Conservation (phyloP, 768 basidiomycete species). For the Russula abietina region DNA sequence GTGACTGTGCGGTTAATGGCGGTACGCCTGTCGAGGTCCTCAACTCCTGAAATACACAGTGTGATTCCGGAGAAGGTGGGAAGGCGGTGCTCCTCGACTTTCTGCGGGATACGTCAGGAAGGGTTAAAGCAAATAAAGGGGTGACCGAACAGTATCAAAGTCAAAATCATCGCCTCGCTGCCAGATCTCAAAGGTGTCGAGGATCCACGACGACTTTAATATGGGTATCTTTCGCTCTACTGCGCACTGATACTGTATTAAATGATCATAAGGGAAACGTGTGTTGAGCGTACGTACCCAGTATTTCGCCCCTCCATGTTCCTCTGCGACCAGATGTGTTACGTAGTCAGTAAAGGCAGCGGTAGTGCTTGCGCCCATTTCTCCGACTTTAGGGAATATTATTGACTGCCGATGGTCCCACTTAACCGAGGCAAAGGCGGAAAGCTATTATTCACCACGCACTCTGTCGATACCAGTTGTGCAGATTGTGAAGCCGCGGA, state of each 20-base stretch:
- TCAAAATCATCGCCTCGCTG: conserved; percentile 75
- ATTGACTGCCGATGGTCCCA: conserved; percentile 41
- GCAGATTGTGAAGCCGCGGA: conserved; percentile 59
- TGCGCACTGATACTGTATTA: conserved; percentile 55
- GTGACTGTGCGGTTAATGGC: conserved; percentile 59
- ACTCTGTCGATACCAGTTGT: conserved; percentile 84
- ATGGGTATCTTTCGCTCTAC: conserved; percentile 76
- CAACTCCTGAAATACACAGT: conserved; percentile 71
- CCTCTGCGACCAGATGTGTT: conserved; percentile 82
- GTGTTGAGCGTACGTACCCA: conserved; percentile 39
- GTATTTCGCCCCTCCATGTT: conserved; percentile 84
- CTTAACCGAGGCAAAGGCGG: background rate
- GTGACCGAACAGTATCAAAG: conserved; percentile 43
- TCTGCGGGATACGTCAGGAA: conserved; percentile 38
- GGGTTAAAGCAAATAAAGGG: background rate
- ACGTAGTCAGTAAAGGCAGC: conserved; percentile 75
- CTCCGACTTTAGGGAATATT: conserved; percentile 68
- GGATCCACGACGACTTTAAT: conserved; percentile 71
- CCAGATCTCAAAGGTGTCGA: conserved; percentile 67
- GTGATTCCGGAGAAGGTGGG: conserved; percentile 66
- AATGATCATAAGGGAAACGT: background rate
- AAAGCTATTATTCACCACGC: conserved; percentile 23
- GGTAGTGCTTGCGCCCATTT: conserved; percentile 69
- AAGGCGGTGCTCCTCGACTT: conserved; percentile 53
- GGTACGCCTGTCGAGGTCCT: conserved; percentile 52